phyloP scores from a whole-genome alignment of 2,329 filamentous ascomycete genomes.

The Stemphylium beticola region DNA sequence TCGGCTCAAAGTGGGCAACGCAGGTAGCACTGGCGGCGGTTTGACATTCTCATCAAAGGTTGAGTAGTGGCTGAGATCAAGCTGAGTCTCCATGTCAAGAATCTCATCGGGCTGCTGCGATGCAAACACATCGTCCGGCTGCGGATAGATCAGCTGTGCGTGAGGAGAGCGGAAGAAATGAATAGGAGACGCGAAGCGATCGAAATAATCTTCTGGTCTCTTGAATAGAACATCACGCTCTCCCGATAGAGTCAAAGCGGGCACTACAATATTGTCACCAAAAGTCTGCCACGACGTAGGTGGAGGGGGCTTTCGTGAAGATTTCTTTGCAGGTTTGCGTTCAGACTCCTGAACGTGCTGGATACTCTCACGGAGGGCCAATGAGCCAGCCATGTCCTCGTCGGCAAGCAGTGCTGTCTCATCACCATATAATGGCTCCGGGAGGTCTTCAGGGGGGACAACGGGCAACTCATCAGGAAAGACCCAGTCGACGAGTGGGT shows the following conservation, averaged over 20 bases:
- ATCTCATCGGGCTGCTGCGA: slow-evolving; percentile 32
- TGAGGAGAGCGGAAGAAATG: slow-evolving; percentile 58
- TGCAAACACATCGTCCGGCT: slow-evolving; percentile 34
- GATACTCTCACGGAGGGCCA: slow-evolving; percentile 10
- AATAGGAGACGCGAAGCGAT: slow-evolving; percentile 58
- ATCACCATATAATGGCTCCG: slow-evolving; percentile 38
- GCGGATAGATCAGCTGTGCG: slow-evolving; percentile 34
- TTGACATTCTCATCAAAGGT: slow-evolving; percentile 21
- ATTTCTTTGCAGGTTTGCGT: slow-evolving; percentile 21
- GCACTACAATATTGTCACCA: slow-evolving; percentile 35
- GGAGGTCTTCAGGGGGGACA: slow-evolving; percentile 27
- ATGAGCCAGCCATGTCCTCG: slow-evolving; percentile 31
- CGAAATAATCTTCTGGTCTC: slow-evolving; percentile 53
- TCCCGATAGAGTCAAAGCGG: slow-evolving; percentile 35
- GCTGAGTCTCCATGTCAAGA: slow-evolving; percentile 40
- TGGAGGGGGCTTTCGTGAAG: slow-evolving; percentile 24
- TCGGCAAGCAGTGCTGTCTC: slow-evolving; percentile 41
- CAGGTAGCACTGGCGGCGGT: slow-evolving; percentile 15
- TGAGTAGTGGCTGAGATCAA: slow-evolving; percentile 38
- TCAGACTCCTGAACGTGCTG: slow-evolving; percentile 9
- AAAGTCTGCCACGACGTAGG: slow-evolving; percentile 38
- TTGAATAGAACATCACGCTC: slow-evolving; percentile 51
- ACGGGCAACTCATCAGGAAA: slow-evolving; percentile 45
- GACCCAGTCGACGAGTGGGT: slow-evolving; percentile 58
- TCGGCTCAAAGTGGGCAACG: slow-evolving; percentile 30